Evolutionary conservation across 73 alveolate species (phyloP).

Genomic region (Paramecium octaurelia): DNA sequence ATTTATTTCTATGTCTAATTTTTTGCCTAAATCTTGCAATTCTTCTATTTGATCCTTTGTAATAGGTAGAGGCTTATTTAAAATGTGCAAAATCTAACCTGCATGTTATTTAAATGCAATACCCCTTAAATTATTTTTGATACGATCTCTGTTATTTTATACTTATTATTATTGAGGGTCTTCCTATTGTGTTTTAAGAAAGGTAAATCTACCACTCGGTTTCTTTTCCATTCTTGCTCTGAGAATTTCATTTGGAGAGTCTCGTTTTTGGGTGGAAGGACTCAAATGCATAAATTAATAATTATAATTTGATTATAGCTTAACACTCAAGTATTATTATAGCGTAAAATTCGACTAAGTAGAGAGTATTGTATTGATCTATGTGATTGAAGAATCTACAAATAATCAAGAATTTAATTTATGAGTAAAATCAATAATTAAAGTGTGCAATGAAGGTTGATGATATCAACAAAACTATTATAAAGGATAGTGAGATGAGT

Average conservation of each 20-base stretch:
- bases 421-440: neutral
- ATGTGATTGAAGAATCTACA: neutral
- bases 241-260: neutral
- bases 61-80: neutral
- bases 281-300: neutral
- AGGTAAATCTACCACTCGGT: neutral
- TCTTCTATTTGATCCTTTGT: neutral
- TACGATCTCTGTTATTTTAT: neutral
- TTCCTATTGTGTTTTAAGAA: neutral
- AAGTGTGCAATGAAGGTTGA: neutral
- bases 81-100: neutral
- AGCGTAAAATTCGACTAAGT: neutral
- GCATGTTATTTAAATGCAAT: neutral
- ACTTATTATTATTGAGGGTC: neutral
- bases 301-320: neutral
- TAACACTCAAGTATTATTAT: neutral
- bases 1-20: neutral
- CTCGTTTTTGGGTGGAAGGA: neutral
- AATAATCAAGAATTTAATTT: neutral
- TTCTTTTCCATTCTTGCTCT: slow-evolving; percentile 33
- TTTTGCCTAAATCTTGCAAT: neutral
- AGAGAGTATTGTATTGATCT: neutral
- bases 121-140: neutral
- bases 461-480: neutral
- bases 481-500: neutral